Evolutionary conservation across 2,329 filamentous ascomycete genomes (phyloP).

Genomic region (Trichophaea hybrida): DNA sequence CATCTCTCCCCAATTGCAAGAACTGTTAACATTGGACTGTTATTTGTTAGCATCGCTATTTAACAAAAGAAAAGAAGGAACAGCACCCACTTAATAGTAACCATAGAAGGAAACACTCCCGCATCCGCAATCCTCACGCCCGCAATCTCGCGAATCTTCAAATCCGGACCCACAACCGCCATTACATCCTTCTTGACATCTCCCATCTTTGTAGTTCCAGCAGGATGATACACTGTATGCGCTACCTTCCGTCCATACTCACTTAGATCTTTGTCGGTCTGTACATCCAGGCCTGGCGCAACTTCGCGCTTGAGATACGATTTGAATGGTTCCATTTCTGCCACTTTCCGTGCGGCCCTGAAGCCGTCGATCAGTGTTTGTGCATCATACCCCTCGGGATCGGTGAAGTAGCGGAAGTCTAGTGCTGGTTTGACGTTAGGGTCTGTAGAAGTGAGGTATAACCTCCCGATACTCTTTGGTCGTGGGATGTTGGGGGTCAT

Average conservation of each 20-base stretch:
- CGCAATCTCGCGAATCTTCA: conserved; percentile 59
- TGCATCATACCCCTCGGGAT: conserved; percentile 71
- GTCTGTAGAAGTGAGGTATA: conserved; percentile 64
- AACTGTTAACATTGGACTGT: conserved; percentile 68
- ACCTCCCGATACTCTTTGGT: conserved; percentile 58
- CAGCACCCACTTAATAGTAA: conserved; percentile 51
- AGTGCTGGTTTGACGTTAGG: conserved; percentile 65
- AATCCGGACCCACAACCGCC: conserved; percentile 64
- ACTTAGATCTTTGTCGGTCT: conserved; percentile 64
- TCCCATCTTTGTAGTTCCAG: conserved; percentile 84
- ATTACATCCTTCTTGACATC: conserved; percentile 46
- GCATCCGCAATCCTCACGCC: conserved; percentile 70
- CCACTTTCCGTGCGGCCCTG: conserved; percentile 61
- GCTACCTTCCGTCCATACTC: conserved; percentile 69
- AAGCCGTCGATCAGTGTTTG: conserved; percentile 66
- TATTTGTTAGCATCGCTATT: conserved; percentile 8
- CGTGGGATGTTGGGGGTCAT: conserved; percentile 87
- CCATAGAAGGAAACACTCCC: conserved; percentile 76
- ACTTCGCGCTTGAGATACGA: conserved; percentile 72
- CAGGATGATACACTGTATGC: conserved; percentile 82
- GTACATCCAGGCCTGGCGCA: conserved; percentile 57
- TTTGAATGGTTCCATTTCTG: conserved; percentile 61
- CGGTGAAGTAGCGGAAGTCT: conserved; percentile 82
- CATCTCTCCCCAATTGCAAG: conserved; percentile 68
- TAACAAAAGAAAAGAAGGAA: not conserved